phyloP scores from a whole-genome alignment of 1,139 yeast species.

The Magnusiomyces tetraspermus region DNA sequence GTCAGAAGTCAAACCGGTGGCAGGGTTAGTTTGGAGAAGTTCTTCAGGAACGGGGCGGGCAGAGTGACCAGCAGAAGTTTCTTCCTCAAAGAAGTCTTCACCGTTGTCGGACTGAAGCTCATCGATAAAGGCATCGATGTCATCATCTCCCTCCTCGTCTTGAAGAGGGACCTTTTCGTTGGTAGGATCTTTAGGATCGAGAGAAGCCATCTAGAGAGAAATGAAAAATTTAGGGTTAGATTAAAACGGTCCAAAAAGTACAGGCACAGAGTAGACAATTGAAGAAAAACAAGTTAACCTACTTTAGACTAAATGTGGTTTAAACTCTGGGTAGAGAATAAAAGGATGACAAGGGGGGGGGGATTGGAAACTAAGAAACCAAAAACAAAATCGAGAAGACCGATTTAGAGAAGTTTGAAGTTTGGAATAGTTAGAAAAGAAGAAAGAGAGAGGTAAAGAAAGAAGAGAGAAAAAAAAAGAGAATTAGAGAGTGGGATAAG shows the following conservation, averaged over 20 bases:
- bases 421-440: no score
- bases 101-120: conserved; percentile 81
- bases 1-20: conserved; percentile 68
- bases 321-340: neutral
- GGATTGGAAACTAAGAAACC: no score
- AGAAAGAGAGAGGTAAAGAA: no score
- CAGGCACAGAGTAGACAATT: neutral
- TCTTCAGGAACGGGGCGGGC: conserved; percentile 80
- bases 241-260: neutral
- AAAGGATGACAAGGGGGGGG: no score
- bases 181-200: conserved; percentile 28
- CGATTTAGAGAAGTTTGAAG: no score
- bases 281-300: neutral
- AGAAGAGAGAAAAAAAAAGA: neutral
- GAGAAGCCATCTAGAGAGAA: conserved; percentile 11
- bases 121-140: conserved; percentile 78
- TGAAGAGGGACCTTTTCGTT: conserved; percentile 34
- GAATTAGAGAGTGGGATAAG: neutral
- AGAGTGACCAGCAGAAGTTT: conserved; percentile 34
- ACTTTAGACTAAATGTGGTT: neutral
- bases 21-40: conserved; percentile 76
- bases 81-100: conserved; percentile 49
- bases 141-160: conserved; percentile 62
- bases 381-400: no score
- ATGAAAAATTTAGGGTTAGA: neutral